Percentiles rank a stretch among this genome's conserved stretches.
Conservation (phyloP, 148 eudicot species). For the Rhododendron vialii region DNA sequence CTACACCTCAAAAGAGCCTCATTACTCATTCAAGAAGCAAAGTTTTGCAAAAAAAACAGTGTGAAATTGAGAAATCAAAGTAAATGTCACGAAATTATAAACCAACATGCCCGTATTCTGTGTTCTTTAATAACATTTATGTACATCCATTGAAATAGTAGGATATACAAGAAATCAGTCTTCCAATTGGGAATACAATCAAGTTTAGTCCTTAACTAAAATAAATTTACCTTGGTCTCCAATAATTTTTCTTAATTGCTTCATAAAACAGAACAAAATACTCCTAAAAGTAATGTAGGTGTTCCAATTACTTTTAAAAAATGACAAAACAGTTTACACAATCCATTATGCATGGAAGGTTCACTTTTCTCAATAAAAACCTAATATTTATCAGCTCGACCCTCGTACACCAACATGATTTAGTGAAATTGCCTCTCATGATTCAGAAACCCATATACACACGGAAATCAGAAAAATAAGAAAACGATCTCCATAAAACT, state of each 20-base stretch:
- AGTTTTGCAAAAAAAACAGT: not conserved
- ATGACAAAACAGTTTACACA: not conserved
- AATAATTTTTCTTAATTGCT: not conserved
- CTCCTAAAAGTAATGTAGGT: not conserved
- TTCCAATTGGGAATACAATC: not conserved
- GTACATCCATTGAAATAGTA: not conserved
- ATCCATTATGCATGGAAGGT: not conserved
- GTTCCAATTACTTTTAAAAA: not conserved
- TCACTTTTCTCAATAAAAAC: not conserved
- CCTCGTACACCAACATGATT: not conserved
- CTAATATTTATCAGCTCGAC: not conserved
- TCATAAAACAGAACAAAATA: not conserved
- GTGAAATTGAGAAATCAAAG: not conserved
- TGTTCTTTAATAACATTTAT: not conserved
- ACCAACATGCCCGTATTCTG: not conserved
- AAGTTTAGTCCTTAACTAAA: not conserved
- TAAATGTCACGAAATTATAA: not conserved
- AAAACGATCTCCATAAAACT: not conserved
- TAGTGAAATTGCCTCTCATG: not conserved
- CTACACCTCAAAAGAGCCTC: not conserved
- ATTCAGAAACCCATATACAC: conserved; percentile 2
- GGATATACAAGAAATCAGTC: not conserved
- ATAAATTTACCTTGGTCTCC: not conserved
- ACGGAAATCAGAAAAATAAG: not conserved
- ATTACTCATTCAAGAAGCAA: not conserved